Conservation (phyloP, 441 rosid genomes). For the Erodium trifolium region DNA sequence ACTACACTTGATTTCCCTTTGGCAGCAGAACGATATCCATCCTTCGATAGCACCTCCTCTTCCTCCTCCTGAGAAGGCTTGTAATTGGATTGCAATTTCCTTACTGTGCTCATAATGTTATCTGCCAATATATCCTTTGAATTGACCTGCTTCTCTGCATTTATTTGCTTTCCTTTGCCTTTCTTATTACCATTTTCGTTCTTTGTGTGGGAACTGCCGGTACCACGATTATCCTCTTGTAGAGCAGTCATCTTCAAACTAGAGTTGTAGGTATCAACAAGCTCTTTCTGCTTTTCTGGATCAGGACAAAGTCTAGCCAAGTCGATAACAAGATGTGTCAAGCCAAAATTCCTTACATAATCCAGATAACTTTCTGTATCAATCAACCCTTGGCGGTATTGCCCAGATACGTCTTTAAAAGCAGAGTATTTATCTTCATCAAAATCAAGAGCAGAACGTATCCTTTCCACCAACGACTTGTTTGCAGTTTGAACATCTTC, state of each 20-base stretch:
- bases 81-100: slow-evolving; percentile 45
- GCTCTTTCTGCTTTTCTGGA: slow-evolving; percentile 71
- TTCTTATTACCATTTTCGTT: slow-evolving; percentile 37
- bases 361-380: slow-evolving; percentile 52
- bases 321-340: slow-evolving; percentile 68
- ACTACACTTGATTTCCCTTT: slow-evolving; percentile 38
- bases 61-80: slow-evolving; percentile 36
- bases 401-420: slow-evolving; percentile 66
- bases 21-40: slow-evolving; percentile 43
- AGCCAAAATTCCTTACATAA: slow-evolving; percentile 51
- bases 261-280: slow-evolving; percentile 55
- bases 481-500: slow-evolving; percentile 69
- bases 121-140: slow-evolving; percentile 41
- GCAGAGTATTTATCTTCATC: slow-evolving; percentile 60
- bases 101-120: slow-evolving; percentile 44
- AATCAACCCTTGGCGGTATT: slow-evolving; percentile 73
- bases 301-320: slow-evolving; percentile 88
- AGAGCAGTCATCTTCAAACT: slow-evolving; percentile 27
- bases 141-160: slow-evolving; percentile 18
- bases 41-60: slow-evolving; percentile 44
- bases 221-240: slow-evolving; percentile 33
- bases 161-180: slow-evolving; percentile 45
- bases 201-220: slow-evolving; percentile 23
- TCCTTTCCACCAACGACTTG: slow-evolving; percentile 73
- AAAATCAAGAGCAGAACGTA: slow-evolving; percentile 53